A percentile compares a stretch with the other conserved stretches of the same genome.
These are phyloP conservation scores for Leishmania tarentolae DNA, from an alignment of 208 protist genomes.

Conservation along the genomic window DNA sequence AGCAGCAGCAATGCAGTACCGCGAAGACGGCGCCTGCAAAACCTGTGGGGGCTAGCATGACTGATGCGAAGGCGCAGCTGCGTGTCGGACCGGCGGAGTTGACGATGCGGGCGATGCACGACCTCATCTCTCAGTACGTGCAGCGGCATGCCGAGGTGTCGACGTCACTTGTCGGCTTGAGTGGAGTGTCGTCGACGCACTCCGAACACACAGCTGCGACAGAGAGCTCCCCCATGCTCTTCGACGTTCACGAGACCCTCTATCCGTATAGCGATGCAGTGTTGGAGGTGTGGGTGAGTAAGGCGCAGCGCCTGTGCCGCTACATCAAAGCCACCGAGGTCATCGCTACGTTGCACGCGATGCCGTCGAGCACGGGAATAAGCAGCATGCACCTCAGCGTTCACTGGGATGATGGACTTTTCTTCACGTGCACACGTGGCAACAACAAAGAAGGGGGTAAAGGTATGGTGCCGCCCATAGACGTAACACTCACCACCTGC, in stretches of 20 bases:
- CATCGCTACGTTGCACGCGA: conserved; percentile 63
- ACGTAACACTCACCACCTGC: conserved; percentile 20
- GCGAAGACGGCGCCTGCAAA: neutral
- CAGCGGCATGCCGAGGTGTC: conserved; percentile 16
- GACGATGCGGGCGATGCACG: conserved; percentile 2
- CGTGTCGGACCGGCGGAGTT: conserved; percentile 3
- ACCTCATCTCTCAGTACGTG: conserved; percentile 28
- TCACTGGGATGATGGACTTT: conserved; percentile 75
- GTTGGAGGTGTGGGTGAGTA: conserved; percentile 72
- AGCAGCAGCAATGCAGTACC: conserved; percentile 5
- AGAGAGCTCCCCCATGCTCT: conserved; percentile 23
- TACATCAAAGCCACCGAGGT: conserved; percentile 75
- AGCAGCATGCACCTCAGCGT: conserved; percentile 36
- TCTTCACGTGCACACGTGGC: conserved; percentile 51
- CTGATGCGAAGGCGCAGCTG: neutral
- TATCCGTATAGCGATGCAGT: conserved; percentile 44
- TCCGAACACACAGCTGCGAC: neutral
- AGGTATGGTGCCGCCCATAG: conserved; percentile 13
- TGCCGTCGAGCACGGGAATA: neutral
- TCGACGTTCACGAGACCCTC: conserved; percentile 33
- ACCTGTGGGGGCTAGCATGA: neutral
- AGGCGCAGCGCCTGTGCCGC: conserved; percentile 56
- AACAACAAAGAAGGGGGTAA: neutral
- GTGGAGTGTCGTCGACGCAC: neutral
- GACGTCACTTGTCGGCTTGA: conserved; percentile 3